Evolutionary conservation across 495 filamentous ascomycete genomes (phyloP), one percentile per base, ranked within the genome.

Genomic region (Physcia stellaris): DNA sequence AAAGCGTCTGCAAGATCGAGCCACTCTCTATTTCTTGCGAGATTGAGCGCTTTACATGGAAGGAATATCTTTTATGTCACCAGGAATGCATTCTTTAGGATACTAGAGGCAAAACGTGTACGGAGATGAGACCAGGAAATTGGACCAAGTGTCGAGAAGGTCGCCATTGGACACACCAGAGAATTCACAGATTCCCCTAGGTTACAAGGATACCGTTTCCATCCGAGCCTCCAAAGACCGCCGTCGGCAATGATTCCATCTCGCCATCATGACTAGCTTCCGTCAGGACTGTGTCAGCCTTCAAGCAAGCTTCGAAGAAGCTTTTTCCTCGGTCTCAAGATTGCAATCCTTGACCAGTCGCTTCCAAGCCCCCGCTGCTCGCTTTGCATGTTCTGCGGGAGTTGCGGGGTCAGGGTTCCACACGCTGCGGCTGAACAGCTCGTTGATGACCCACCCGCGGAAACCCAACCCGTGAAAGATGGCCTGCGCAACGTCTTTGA

Each of bases 381-480:
- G 60, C 28, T 55, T 57, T 11, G 82, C 83, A 54, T 86, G 73
- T 36, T 75, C 68, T 32, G 58, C 59, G 0, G 77, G 77, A 6
- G 79, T 73, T 0, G 51, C 54, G 18, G 62, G 42, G 23, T 69
- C 64, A 11, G 60, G 50, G 33, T 81, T 68, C 6, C 62, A 48
- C 71, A 83, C 71, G 29, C 63, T 67, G 27, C 74, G 53, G 51
- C 72, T 71, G 53, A 84, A 84, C 35, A 83, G 49, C 55, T 85
- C 79, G 58, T 80, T 69, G 32, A 70, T 75, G 16, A 82, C 66
- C 73, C 75, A 84, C 0, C 81, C 81, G 36, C 72, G 57, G 40
- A 68, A 85, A 2, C 68, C 67, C 11, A 83, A 52, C 1, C 65
- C 70, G 11, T 69, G 60, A 27, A 80, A 66, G 34, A 86, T 62